phyloP scores from a whole-genome alignment of 331 rosid genomes.

The Prunus yedoensis region DNA sequence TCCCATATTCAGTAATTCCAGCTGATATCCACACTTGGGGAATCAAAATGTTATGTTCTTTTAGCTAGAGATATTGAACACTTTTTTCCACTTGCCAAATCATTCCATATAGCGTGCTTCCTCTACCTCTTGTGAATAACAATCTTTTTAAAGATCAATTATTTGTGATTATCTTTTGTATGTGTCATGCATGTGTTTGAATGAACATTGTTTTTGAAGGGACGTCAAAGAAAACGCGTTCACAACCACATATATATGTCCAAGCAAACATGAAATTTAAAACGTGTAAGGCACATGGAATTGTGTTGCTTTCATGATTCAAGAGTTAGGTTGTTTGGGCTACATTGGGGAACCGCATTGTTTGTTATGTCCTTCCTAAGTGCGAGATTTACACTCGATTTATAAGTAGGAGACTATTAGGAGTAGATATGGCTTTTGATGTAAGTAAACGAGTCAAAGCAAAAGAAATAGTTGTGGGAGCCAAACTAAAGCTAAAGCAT shows the following conservation, averaged over 20 bases:
- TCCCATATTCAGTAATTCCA: background rate
- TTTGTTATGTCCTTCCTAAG: background rate
- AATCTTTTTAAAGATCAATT: background rate
- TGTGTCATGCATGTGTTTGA: background rate
- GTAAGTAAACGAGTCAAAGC: background rate
- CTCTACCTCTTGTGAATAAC: background rate
- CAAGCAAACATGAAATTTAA: background rate
- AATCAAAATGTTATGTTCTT: background rate
- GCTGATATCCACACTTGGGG: background rate
- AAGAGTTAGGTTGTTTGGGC: background rate
- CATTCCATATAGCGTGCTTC: background rate
- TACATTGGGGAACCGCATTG: background rate
- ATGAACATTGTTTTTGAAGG: background rate
- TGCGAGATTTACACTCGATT: no score
- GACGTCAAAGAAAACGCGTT: background rate
- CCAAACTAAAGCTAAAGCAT: no score
- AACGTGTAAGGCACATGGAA: background rate
- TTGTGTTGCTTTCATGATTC: background rate
- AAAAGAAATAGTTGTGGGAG: no score
- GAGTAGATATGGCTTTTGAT: background rate
- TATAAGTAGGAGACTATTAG: no score
- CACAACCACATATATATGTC: background rate
- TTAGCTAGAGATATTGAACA: background rate
- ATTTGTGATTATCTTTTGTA: background rate
- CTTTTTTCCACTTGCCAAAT: background rate